Evolutionary conservation across 805 yeast species (phyloP), one percentile per base, ranked within the genome.

Genomic region (Maudiozyma bulderi): DNA sequence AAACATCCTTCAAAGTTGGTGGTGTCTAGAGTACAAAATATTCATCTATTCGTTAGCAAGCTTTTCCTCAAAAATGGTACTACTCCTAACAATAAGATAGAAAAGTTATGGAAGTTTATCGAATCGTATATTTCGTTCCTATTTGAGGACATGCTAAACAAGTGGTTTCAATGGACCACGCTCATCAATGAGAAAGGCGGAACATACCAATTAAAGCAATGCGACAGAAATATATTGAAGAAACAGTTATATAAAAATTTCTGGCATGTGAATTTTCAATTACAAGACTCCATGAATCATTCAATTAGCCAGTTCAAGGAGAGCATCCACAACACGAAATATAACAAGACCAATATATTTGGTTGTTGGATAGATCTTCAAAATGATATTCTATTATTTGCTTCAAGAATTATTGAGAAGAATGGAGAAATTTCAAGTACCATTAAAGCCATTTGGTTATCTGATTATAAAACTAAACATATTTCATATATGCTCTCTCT

Each of bases 141-240:
- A 7, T 46, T 46, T 30, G n/a, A 34, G 3, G 45, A 46, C 32
- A n/a, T 46, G 8, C 13, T 37, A 5, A 28, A 33, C 2, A 46
- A 46, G 42, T 46, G 49, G 49, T 29, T 38, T 31, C 49, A 46
- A 20, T 46, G 49, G 49, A 13, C 42, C 9, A 10, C 13, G 4
- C 15, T 42, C 8, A 41, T 46, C 6, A 46, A 14, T 10, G 4
- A 42, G 10, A 46, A 42, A 14, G 49, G 49, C 6, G 49, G 49
- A 7, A 15, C 20, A 9, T 42, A 46, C 30, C 33, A 26, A 14
- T 14, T 41, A 41, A 35, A 15, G 15, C 8, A 14, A 38, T 6
- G 13, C 1, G 28, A 26, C 3, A 5, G 5, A 3, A 20, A 13
- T 4, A 9, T 10, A 5, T n/a, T 46, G 8, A 13, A 15, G 14